Evolutionary conservation across 176 grass and related monocot genomes (phyloP), one percentile per base, ranked within the genome.

Genomic region (Carex cristatella): DNA sequence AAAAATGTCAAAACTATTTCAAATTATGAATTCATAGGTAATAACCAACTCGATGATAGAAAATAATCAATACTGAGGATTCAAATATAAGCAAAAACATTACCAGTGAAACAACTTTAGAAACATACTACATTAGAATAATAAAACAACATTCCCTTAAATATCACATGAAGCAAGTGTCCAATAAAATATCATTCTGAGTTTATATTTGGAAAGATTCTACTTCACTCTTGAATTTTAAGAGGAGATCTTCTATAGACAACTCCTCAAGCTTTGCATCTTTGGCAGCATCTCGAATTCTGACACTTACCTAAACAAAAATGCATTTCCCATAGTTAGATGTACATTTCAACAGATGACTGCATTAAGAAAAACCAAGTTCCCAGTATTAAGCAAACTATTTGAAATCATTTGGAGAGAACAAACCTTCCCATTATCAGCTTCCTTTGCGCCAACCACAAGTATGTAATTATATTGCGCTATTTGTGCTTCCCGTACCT

Each of bases 381-480:
- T 56, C 53, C 15, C 31, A 3, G 37, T 57, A 35, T 54, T 71
- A 19, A 64, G 57, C 14, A 15, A 3, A 15, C 7, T 37, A 78
- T 78, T 12, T 2, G 27, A 57, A 56, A 78, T 78, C 49, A 78
- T 57, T 78, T 57, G 28, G 27, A 31, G 40, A 61, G 65, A 86
- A 81, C 65, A 11, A 54, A 99, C 96, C 88, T 92, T 80, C 88
- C 89, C 90, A 80, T 86, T 91, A 8, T 94, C 88, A 76, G 84
- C 90, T 88, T 99, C 96, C 86, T 99, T 89, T 61, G 87, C 91
- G 7, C 96, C 96, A 49, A 99, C 96, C 1, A 99, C 96, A 65
- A 99, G 87, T 89, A 94, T 99, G 83, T 94, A 99, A 80, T 99
- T 99, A 88, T 92, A 99, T 81, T 99, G 96, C 12, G 93, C 83